Conservation (phyloP, 78 protist genomes). For the Pigoraptor vietnamica region DNA sequence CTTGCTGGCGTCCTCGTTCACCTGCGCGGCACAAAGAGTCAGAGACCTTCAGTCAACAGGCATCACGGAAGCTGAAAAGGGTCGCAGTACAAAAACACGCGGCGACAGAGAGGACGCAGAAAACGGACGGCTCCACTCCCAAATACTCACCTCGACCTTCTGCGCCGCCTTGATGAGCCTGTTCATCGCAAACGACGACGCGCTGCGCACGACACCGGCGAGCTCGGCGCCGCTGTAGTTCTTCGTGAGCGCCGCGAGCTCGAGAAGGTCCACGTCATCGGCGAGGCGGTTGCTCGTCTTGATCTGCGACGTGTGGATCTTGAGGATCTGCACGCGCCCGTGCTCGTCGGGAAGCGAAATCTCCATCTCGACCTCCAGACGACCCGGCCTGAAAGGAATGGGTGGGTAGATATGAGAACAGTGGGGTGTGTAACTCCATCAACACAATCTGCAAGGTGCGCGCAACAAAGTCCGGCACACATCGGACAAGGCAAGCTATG, state of each 20-base stretch:
- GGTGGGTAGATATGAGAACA: too few relatives aligned
- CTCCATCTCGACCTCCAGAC: slow-evolving; percentile 95
- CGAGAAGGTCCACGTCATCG: slow-evolving; percentile 69
- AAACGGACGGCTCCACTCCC: background rate
- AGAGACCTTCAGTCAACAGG: background rate
- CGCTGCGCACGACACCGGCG: slow-evolving; percentile 51
- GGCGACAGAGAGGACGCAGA: too few relatives aligned
- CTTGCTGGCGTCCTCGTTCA: background rate
- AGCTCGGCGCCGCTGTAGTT: slow-evolving; percentile 95
- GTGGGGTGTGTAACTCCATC: too few relatives aligned
- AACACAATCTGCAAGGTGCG: too few relatives aligned
- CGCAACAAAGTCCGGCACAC: too few relatives aligned
- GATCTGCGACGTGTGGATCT: slow-evolving; percentile 88
- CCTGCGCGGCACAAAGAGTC: background rate
- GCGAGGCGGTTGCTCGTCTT: slow-evolving; percentile 45
- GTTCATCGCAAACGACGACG: slow-evolving; percentile 78
- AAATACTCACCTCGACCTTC: background rate
- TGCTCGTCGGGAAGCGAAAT: slow-evolving; percentile 94
- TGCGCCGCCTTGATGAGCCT: slow-evolving; percentile 46
- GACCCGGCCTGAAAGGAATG: slow-evolving; percentile 84
- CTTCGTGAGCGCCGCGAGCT: slow-evolving; percentile 81
- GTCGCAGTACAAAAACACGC: too few relatives aligned
- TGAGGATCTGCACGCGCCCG: slow-evolving; percentile 91
- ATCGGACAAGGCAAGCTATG: too few relatives aligned
- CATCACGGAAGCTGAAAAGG: background rate